Base-by-base conservation (phyloP, 306 rosid genomes). In the Sesbania bispinosa region DNA sequence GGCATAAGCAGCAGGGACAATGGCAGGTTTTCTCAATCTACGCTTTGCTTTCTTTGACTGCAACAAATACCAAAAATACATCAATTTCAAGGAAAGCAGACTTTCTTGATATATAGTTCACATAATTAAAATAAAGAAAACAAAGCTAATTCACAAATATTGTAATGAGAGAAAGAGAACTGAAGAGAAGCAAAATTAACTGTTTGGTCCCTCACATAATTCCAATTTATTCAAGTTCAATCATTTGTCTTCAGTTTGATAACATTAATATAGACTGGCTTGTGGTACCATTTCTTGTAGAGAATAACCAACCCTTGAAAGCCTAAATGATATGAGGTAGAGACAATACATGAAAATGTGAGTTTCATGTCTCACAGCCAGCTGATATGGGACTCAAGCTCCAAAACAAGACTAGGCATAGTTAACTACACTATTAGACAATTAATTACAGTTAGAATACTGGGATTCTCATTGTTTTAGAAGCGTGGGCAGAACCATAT, bases 1-100 rank as follows among this genome's bases (percentile, higher is more conserved):
- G 77, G 98, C 96, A 54, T 82, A 94, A 62, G 97, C 97, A 42
- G 18, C 64, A 43, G 91, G 92, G 51, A 94, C 97, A 55, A 75
- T 75, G 13, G 79, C 88, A 5, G 98, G 96, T 57, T 64, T 60
- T 74, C 93, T 88, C 76, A 93, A 86, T 84, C 90, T 87, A 26
- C 96, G 94, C 76, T 93, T 93, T 15, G 97, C 39, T 85, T 71
- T 86, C 88, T 90, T 90, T 42, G 98, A 93, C 98, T 93, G 96
- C 94, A 85, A 59, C n/a, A 43, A 62, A 58, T 20, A 76, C 51
- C 62, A 77, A 29, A 67, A 66, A 42, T 23, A 60, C 59, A 69
- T 79, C 68, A 67, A 24, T 67, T 71, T 60, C 70, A 59, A 51
- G 59, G 47, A 73, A 42, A 62, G 75, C 26, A 29, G 15, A 39